These are phyloP conservation scores for Lindgomyces ingoldianus DNA, from an alignment of 495 filamentous ascomycete genomes.

Conservation along the genomic window DNA sequence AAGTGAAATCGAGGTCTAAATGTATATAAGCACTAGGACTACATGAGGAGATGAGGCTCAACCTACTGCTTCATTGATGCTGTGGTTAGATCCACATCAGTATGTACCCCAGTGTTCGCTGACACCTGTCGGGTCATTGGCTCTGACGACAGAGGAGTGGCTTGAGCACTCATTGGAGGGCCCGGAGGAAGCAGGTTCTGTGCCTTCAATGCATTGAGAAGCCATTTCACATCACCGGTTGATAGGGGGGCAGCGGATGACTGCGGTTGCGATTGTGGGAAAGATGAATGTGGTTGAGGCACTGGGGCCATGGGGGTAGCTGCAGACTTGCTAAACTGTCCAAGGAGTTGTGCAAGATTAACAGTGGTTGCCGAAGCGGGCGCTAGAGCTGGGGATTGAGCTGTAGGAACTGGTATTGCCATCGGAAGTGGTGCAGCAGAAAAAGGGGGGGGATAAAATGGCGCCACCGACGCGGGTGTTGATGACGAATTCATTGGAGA, in stretches of 20 bases:
- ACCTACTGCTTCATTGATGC: slow-evolving; percentile 71
- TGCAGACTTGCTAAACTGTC: slow-evolving; percentile 21
- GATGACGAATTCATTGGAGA: slow-evolving; percentile 10
- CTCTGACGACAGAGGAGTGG: slow-evolving; percentile 7
- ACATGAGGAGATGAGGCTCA: slow-evolving; percentile 9
- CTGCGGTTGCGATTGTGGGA: background rate
- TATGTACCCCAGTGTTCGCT: slow-evolving; percentile 44
- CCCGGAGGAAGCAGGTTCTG: background rate
- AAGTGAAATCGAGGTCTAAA: slow-evolving; percentile 73
- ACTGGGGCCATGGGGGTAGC: slow-evolving; percentile 4
- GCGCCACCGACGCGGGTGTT: slow-evolving; percentile 29
- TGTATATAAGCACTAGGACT: slow-evolving; percentile 40
- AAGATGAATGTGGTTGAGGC: slow-evolving; percentile 1
- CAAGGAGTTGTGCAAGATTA: slow-evolving; percentile 17
- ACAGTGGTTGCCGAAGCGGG: slow-evolving; percentile 8
- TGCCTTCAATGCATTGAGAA: slow-evolving; percentile 30
- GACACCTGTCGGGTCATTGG: slow-evolving; percentile 27
- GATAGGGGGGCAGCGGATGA: background rate
- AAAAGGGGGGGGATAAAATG: slow-evolving; percentile 40
- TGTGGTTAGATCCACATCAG: slow-evolving; percentile 68
- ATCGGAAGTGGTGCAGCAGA: slow-evolving; percentile 35
- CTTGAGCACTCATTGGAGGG: background rate
- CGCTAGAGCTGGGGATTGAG: slow-evolving; percentile 11
- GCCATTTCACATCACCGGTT: slow-evolving; percentile 23
- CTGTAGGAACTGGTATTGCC: slow-evolving; percentile 23